Conservation (phyloP, 345 rosid genomes). For the Lepidium didymum region DNA sequence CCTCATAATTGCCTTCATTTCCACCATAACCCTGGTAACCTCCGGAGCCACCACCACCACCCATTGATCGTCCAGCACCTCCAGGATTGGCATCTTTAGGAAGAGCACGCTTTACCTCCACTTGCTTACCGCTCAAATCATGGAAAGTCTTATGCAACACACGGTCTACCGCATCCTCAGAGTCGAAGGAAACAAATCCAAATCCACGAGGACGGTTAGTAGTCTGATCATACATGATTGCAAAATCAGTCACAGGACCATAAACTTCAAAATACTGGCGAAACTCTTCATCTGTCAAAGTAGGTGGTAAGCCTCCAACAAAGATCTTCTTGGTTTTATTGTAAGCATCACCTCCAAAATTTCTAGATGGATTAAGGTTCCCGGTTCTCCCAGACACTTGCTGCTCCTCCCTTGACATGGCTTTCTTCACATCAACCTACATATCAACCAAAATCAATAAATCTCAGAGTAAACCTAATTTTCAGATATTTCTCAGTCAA, state of each 20-base stretch:
- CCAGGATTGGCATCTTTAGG: slow-evolving; percentile 87
- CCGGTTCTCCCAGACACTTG: slow-evolving; percentile 43
- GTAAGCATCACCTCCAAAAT: no score
- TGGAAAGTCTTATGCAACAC: slow-evolving; percentile 75
- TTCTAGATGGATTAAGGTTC: slow-evolving; percentile 34
- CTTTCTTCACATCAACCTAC: slow-evolving; percentile 61
- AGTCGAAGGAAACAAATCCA: slow-evolving; percentile 85
- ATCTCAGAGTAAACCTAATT: neutral
- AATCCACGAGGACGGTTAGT: slow-evolving; percentile 88
- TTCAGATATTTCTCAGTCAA: no score
- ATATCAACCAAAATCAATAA: neutral
- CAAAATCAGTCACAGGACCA: slow-evolving; percentile 81
- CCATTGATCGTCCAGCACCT: slow-evolving; percentile 52
- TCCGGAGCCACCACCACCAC: slow-evolving; percentile 62
- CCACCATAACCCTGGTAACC: slow-evolving; percentile 66
- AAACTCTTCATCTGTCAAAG: slow-evolving; percentile 70
- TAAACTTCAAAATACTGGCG: slow-evolving; percentile 70
- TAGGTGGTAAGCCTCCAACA: slow-evolving; percentile 89
- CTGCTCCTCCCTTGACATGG: slow-evolving; percentile 35
- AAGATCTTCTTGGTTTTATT: neutral
- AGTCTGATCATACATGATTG: slow-evolving; percentile 84
- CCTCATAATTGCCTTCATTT: slow-evolving; percentile 44
- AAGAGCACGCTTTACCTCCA: slow-evolving; percentile 51
- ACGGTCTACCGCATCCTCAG: slow-evolving; percentile 78
- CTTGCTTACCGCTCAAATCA: slow-evolving; percentile 48